phyloP scores from a whole-genome alignment of 345 rosid genomes.

The Turritis glabra region DNA sequence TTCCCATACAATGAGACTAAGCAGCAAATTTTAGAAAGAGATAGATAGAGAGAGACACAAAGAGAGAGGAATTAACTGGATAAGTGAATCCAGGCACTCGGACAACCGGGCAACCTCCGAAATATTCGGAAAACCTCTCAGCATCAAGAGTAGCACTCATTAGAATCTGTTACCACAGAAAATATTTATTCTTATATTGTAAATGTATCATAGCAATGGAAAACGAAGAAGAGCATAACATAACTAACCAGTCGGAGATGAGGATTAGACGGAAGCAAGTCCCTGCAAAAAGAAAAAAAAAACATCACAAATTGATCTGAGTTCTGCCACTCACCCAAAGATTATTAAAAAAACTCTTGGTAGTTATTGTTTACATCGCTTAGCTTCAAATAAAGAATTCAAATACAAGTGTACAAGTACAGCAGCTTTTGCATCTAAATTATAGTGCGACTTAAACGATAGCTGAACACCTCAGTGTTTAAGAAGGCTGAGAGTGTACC shows the following conservation, averaged over 20 bases:
- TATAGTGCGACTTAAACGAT: background rate
- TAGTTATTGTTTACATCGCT: background rate
- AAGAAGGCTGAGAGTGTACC: slow-evolving; percentile 50
- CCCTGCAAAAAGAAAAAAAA: slow-evolving; percentile 59
- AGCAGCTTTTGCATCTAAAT: slow-evolving; percentile 6
- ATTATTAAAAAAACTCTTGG: background rate
- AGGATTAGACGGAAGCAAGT: slow-evolving; percentile 78
- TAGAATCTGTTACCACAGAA: slow-evolving; percentile 51
- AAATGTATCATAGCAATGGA: slow-evolving; percentile 8
- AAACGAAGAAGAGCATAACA: slow-evolving; percentile 4
- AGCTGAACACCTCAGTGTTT: slow-evolving; percentile 5
- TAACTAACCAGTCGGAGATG: slow-evolving; percentile 90
- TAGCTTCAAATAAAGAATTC: background rate
- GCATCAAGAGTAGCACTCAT: slow-evolving; percentile 99
- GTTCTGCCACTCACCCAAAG: background rate
- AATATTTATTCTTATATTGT: background rate
- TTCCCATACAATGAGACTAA: slow-evolving; percentile 10
- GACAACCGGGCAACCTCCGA: slow-evolving; percentile 93
- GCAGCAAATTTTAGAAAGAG: background rate
- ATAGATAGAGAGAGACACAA: background rate
- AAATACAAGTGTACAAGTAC: background rate
- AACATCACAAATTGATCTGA: slow-evolving; percentile 23
- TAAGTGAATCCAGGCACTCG: slow-evolving; percentile 89
- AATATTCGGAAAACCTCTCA: slow-evolving; percentile 85
- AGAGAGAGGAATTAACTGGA: slow-evolving; percentile 57